A percentile compares a stretch with the other conserved stretches of the same genome.
These are phyloP conservation scores for Pilasporangium apinafurcum DNA, from an alignment of 352 stramenopile genomes.

Conservation along the genomic window DNA sequence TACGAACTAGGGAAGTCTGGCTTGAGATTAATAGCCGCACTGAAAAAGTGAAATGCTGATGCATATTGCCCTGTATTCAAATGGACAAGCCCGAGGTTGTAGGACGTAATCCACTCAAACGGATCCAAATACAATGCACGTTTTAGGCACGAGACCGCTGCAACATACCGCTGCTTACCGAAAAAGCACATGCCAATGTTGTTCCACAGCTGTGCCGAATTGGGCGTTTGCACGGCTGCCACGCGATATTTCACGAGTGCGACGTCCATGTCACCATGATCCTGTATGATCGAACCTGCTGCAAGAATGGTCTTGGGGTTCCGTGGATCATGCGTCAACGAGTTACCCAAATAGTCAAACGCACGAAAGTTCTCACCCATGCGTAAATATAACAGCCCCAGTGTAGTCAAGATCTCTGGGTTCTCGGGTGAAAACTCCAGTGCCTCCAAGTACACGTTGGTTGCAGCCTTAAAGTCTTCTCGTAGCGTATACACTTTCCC, in stretches of 20 bases:
- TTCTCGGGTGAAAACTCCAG: slow-evolving; percentile 93
- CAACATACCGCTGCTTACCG: slow-evolving; percentile 83
- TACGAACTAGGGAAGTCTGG: slow-evolving; percentile 87
- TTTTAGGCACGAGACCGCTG: slow-evolving; percentile 89
- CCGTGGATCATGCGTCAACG: slow-evolving; percentile 86
- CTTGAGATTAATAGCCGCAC: slow-evolving; percentile 84
- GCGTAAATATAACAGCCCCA: slow-evolving; percentile 88
- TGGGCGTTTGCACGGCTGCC: slow-evolving; percentile 86
- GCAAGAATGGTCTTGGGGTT: slow-evolving; percentile 91
- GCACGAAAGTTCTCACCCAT: slow-evolving; percentile 88
- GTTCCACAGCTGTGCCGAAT: slow-evolving; percentile 93
- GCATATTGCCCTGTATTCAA: slow-evolving; percentile 90
- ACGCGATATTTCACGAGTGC: slow-evolving; percentile 93
- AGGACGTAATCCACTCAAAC: slow-evolving; percentile 94
- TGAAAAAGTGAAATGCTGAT: slow-evolving; percentile 93
- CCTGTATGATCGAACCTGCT: slow-evolving; percentile 91
- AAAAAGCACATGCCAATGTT: slow-evolving; percentile 96
- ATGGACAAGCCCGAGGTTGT: slow-evolving; percentile 93
- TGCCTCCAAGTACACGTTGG: slow-evolving; percentile 88
- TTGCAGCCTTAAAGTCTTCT: slow-evolving; percentile 83
- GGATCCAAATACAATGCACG: slow-evolving; percentile 89
- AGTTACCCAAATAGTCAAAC: slow-evolving; percentile 93
- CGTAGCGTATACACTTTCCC: slow-evolving; percentile 82
- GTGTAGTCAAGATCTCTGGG: slow-evolving; percentile 87
- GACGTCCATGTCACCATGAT: slow-evolving; percentile 92